Evolutionary conservation across 2,329 filamentous ascomycete genomes (phyloP).

Genomic region (Aspergillus pseudoviridinutans): DNA sequence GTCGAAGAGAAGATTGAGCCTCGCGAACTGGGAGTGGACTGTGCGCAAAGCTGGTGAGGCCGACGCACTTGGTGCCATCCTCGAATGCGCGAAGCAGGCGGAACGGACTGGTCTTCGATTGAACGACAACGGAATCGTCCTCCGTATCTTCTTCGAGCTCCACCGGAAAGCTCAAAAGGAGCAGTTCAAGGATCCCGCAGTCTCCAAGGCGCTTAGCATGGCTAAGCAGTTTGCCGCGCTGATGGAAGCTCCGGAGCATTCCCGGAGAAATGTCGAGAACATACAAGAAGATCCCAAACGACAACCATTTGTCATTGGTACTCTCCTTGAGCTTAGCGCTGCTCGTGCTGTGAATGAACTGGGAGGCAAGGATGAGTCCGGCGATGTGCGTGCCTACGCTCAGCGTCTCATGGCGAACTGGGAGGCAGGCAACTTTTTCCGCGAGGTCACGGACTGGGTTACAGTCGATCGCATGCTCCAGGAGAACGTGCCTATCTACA

Average conservation of each 20-base stretch:
- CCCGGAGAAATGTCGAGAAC: conserved; percentile 8
- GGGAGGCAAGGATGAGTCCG: conserved; percentile 37
- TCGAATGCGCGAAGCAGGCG: conserved; percentile 35
- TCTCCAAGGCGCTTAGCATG: conserved; percentile 27
- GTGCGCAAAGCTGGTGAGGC: conserved; percentile 35
- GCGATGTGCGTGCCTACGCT: conserved; percentile 39
- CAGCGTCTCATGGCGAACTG: conserved; percentile 34
- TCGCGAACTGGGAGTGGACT: conserved; percentile 30
- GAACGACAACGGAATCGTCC: conserved; percentile 23
- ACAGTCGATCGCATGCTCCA: conserved; percentile 24
- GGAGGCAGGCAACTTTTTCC: conserved; percentile 23
- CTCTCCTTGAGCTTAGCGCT: conserved; percentile 44
- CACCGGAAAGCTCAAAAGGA: conserved; percentile 32
- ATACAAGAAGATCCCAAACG: conserved; percentile 32
- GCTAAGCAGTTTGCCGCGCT: conserved; percentile 33
- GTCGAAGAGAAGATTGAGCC: conserved; percentile 23
- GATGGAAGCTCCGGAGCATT: conserved; percentile 35
- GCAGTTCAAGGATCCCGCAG: conserved; percentile 30
- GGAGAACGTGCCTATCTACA: conserved; percentile 34
- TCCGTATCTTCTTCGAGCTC: conserved; percentile 35
- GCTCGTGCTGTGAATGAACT: conserved; percentile 37
- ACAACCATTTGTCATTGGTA: conserved; percentile 40
- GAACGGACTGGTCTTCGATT: conserved; percentile 36
- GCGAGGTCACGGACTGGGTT: conserved; percentile 16
- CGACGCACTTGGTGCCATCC: conserved; percentile 32